A percentile compares a stretch with the other conserved stretches of the same genome.
These are phyloP conservation scores for Candida neerlandica DNA, from an alignment of 1,139 yeast species.

Conservation along the genomic window DNA sequence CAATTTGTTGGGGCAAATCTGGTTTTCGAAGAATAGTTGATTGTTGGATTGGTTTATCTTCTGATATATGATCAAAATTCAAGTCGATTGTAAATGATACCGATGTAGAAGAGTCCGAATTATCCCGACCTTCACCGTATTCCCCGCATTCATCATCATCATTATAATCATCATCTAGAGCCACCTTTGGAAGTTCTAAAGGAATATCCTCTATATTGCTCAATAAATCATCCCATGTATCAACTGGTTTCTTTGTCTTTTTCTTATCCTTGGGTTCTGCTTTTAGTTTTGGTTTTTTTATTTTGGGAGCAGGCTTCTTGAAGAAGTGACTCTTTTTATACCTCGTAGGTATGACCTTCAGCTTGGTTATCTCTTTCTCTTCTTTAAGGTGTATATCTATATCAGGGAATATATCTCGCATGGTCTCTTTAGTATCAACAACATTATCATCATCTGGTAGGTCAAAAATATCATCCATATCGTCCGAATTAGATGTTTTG, in stretches of 20 bases:
- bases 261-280: background rate
- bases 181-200: constrained; percentile 4
- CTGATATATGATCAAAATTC: background rate
- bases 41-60: constrained; percentile 1
- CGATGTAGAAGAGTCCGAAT: background rate
- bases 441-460: background rate
- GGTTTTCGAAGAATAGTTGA: background rate
- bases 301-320: background rate
- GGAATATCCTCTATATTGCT: constrained; percentile 16
- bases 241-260: background rate
- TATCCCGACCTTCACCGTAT: too few relatives aligned
- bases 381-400: background rate
- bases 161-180: constrained; percentile 8
- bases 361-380: background rate
- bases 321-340: background rate
- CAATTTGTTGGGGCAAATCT: background rate
- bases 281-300: background rate
- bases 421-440: background rate
- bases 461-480: background rate
- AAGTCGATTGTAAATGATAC: background rate
- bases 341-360: background rate
- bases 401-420: constrained; percentile 1
- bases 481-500: too few relatives aligned
- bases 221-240: constrained; percentile 27
- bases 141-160: constrained; percentile 3